Evolutionary conservation across 306 rosid species (phyloP), one percentile per base, ranked within the genome.

Genomic region (Citrullus amarus): DNA sequence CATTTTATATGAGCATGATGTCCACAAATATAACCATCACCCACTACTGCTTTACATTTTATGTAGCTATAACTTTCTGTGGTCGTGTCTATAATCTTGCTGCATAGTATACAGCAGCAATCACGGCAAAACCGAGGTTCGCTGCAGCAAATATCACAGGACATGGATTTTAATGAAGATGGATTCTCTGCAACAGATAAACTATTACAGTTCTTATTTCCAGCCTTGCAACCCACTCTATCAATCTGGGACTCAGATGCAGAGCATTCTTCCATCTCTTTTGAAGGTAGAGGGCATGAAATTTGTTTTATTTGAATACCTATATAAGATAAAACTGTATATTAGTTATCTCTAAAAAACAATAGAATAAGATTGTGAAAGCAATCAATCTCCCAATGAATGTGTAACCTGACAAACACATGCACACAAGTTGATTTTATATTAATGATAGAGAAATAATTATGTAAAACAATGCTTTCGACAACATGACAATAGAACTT

Each of bases 71-170:
- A 95, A 43, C 93, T 90, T 57, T 90, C 90, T 72, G 55, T 41
- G 77, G 83, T 86, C 12, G 84, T 84, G 82, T 83, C 79, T 50
- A 95, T 76, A 56, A 82, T 79, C 88, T 86, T 84, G 83, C 87
- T 67, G 81, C 97, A 95, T 53, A 95, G 90, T 84, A 92, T 87
- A 83, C 99, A 95, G 76, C 88, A 83, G 81, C 99, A 95, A 78
- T 87, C 88, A 46, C 93, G 92, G 82, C 97, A 92, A 83, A 95
- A 95, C 43, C 80, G 79, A 32, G 92, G 78, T 80, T 91, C 97
- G 72, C 68, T 44, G 80, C 99, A 95, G 85, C 99, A 95, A 60
- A 91, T 75, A 81, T 87, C 86, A 84, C 99, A 92, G 25, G 86
- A 81, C 89, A 90, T 88, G 79, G 63, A 80, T 11, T 87, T 63